Conservation (phyloP, 2,329 filamentous ascomycete species). For the Penicillium sumatraense region DNA sequence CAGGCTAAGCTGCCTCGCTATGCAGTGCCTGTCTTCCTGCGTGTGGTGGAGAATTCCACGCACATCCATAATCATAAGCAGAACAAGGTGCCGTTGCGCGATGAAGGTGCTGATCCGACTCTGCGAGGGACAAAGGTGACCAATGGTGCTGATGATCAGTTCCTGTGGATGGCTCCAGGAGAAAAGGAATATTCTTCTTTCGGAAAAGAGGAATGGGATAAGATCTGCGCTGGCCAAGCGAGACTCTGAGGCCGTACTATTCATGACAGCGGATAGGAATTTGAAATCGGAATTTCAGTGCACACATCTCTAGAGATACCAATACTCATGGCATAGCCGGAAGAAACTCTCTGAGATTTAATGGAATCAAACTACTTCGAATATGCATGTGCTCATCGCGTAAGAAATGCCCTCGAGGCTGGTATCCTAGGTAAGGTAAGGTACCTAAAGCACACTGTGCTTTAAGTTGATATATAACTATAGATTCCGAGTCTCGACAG, state of each 20-base stretch:
- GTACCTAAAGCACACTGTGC: too few species aligned
- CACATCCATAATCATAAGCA: slow-evolving; percentile 74
- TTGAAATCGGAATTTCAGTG: too few species aligned
- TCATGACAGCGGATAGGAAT: too few species aligned
- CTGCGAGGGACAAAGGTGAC: slow-evolving; percentile 51
- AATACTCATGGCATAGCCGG: too few species aligned
- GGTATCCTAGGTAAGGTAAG: too few species aligned
- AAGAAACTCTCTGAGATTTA: too few species aligned
- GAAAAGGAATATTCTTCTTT: slow-evolving; percentile 64
- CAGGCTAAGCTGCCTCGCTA: slow-evolving; percentile 69
- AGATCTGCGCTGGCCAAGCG: slow-evolving; percentile 50
- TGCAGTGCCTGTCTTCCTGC: slow-evolving; percentile 75
- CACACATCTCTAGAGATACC: too few species aligned
- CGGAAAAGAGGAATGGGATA: slow-evolving; percentile 62
- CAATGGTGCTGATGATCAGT: slow-evolving; percentile 49
- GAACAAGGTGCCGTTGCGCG: slow-evolving; percentile 72
- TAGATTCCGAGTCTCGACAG: neutral
- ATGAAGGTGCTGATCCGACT: slow-evolving; percentile 67
- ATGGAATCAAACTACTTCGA: too few species aligned
- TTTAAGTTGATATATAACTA: neutral
- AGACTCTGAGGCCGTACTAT: slow-evolving; percentile 45
- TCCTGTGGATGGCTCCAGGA: slow-evolving; percentile 56
- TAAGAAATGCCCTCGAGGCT: too few species aligned
- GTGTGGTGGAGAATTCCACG: slow-evolving; percentile 57
- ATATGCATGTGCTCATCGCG: too few species aligned